phyloP scores from a whole-genome alignment of 2,329 filamentous ascomycete genomes.

The Monilinia aucupariae region DNA sequence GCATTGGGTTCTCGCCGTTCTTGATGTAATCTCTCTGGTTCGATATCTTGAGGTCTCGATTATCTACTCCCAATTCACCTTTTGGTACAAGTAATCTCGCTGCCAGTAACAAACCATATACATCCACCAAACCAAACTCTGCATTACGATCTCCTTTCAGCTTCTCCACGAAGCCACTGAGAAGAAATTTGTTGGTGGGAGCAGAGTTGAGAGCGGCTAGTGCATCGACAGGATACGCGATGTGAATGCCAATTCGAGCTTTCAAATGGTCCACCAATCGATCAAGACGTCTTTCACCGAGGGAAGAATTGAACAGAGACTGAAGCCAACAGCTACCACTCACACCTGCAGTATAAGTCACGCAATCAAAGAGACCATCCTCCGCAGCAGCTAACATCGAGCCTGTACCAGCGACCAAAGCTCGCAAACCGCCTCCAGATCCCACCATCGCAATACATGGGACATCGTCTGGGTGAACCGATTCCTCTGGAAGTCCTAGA shows the following conservation, averaged over 20 bases:
- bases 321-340: constrained; percentile 97
- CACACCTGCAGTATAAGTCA: constrained; percentile 91
- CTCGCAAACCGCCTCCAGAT: constrained; percentile 84
- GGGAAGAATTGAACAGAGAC: constrained; percentile 75
- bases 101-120: constrained; percentile 82
- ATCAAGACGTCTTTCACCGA: constrained; percentile 62
- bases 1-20: constrained; percentile 75
- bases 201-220: constrained; percentile 76
- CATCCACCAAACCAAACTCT: constrained; percentile 84
- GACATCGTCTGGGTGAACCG: constrained; percentile 89
- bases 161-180: constrained; percentile 87
- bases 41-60: constrained; percentile 82
- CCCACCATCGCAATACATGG: constrained; percentile 91
- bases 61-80: constrained; percentile 71
- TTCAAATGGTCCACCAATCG: constrained; percentile 81
- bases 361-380: constrained; percentile 85
- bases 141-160: constrained; percentile 74
- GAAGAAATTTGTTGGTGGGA: constrained; percentile 86
- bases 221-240: constrained; percentile 84
- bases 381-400: constrained; percentile 81
- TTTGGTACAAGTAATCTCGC: constrained; percentile 80
- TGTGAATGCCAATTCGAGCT: constrained; percentile 75
- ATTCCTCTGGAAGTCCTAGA: constrained; percentile 67
- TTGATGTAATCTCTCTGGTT: constrained; percentile 74
- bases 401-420: constrained; percentile 83